phyloP scores from a whole-genome alignment of 495 filamentous ascomycete species.

The Emericellopsis terricola region DNA sequence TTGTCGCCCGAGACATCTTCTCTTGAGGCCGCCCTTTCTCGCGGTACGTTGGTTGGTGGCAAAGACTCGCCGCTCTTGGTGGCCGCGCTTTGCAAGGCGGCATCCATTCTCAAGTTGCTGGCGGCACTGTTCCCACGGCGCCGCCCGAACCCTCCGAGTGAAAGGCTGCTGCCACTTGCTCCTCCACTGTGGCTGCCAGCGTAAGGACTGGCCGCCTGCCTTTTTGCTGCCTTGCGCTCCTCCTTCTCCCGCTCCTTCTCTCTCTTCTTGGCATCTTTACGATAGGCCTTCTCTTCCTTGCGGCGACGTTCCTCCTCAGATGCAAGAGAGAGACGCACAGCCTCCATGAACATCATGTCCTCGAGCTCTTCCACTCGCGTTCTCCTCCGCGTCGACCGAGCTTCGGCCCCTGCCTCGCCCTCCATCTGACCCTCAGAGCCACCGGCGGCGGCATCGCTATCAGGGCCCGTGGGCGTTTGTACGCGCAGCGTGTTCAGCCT shows the following conservation, averaged over 20 bases:
- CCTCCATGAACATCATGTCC: conserved; percentile 97
- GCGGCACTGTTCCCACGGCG: conserved; percentile 35
- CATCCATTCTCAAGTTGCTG: conserved; percentile 28
- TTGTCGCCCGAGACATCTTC: conserved; percentile 32
- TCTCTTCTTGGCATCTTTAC: conserved; percentile 64
- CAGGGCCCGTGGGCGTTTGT: conserved; percentile 1
- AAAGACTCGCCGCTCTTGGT: conserved; percentile 5
- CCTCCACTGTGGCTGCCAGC: conserved; percentile 26
- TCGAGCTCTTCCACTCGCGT: conserved; percentile 74
- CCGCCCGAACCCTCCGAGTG: conserved; percentile 23
- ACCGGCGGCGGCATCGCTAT: conserved; percentile 11
- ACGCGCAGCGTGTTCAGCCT: conserved; percentile 20
- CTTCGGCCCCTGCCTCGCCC: conserved; percentile 9
- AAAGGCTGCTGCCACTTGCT: conserved; percentile 33
- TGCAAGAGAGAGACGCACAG: conserved; percentile 71
- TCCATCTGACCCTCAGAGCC: conserved; percentile 12
- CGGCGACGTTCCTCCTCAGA: conserved; percentile 78
- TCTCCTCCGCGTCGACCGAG: conserved; percentile 24
- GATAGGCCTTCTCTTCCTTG: conserved; percentile 61
- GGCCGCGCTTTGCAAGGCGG: conserved; percentile 12
- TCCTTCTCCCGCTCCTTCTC: conserved; percentile 76
- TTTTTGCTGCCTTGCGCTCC: conserved; percentile 59
- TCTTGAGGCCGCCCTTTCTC: background rate
- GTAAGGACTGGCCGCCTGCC: conserved; percentile 29
- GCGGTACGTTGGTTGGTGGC: background rate